Percentiles rank a stretch among this genome's conserved stretches.
These are phyloP conservation scores for Plasmodium reichenowi DNA, from an alignment of 169 alveolate genomes.

Conservation along the genomic window DNA sequence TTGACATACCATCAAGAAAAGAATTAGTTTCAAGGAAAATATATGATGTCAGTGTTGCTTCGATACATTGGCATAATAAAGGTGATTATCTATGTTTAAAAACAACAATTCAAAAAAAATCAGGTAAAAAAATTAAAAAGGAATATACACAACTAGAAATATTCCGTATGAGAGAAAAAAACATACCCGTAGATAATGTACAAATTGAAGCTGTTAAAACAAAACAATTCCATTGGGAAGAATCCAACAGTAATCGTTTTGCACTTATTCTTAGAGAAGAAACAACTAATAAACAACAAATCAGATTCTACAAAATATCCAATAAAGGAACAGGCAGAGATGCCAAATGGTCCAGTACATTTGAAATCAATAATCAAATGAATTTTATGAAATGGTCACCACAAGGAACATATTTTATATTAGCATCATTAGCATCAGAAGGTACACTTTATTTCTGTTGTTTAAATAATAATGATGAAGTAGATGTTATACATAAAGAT, in stretches of 20 bases:
- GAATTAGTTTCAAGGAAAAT: constrained; percentile 92
- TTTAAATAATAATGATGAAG: constrained; percentile 88
- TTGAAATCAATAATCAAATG: constrained; percentile 86
- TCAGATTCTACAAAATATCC: constrained; percentile 90
- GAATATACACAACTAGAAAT: constrained; percentile 90
- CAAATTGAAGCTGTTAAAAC: constrained; percentile 92
- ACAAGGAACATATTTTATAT: constrained; percentile 89
- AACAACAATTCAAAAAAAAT: constrained; percentile 89
- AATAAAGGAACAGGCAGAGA: constrained; percentile 87
- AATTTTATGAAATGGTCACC: constrained; percentile 92
- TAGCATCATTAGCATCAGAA: constrained; percentile 89
- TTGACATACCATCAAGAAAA: constrained; percentile 89
- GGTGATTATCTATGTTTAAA: constrained; percentile 92
- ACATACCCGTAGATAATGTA: constrained; percentile 92
- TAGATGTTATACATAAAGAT: constrained; percentile 91
- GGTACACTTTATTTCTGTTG: constrained; percentile 89
- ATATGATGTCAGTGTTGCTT: constrained; percentile 88
- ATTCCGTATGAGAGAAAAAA: constrained; percentile 90
- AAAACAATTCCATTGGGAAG: constrained; percentile 91
- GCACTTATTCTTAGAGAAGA: constrained; percentile 92
- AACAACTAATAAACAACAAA: constrained; percentile 87
- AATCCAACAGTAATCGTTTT: constrained; percentile 86
- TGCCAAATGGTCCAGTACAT: constrained; percentile 82
- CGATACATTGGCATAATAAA: constrained; percentile 93
- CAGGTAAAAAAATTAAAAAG: constrained; percentile 91